Base-by-base conservation (phyloP, 495 filamentous ascomycete species). In the Recurvomyces mirabilis region DNA sequence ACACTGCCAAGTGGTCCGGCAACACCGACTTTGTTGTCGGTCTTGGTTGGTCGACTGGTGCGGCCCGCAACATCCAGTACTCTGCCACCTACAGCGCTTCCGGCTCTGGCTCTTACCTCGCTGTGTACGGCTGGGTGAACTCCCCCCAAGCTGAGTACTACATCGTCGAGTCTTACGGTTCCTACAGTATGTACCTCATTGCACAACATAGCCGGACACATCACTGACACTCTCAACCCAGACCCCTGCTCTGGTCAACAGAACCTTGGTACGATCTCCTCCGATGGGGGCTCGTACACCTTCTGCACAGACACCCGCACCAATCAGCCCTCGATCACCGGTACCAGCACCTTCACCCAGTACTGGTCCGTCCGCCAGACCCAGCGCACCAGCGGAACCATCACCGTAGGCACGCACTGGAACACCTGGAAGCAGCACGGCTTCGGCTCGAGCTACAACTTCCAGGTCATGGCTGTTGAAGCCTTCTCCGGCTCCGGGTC, bases 281-380 rank as follows among this genome's bases (percentile, higher is more conserved):
- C 58, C 30, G 81, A 84, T 60, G 80, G 79, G 41, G 59, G 63
- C 33, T 73, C 65, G 9, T 85, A 85, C 65, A 67, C 78, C 47
- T 74, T 84, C 60, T 78, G 74, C 64, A 62, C 68, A 51, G 67
- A 66, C 30, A 63, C 65, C 32, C 76, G 75, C 35, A 61, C 63
- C 55, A 75, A 84, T 25, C 67, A 75, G 63, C 73, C 73, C 5
- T 71, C 67, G 12, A 77, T 79, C 56, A 58, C 62, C 11, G 75
- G 75, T 24, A 74, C 68, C 36, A 47, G 54, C 11, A 77, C 72
- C 40, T 77, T 77, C 54, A 55, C 69, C 45, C 75, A 76, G 65
- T 79, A 66, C 66, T 75, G 68, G 69, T 70, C 67, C 43, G 67
- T 77, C 23, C 68, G 73, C 37, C 51, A 53, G 35, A 37, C 53